Conservation (phyloP, 805 yeast species). For the Metschnikowia shivogae region DNA sequence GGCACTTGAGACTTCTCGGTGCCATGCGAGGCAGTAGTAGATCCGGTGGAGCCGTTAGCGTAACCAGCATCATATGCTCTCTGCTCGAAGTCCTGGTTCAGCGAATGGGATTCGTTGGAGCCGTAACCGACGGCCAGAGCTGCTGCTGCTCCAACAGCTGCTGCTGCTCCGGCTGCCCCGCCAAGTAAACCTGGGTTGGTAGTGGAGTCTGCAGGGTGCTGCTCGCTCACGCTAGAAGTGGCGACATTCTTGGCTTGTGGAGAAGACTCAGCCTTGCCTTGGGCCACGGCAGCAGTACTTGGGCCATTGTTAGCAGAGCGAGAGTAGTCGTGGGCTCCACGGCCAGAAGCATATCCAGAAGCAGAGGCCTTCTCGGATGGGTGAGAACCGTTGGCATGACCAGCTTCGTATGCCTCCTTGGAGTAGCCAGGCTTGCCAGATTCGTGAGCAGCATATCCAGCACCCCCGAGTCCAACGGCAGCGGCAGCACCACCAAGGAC, state of each 20-base stretch:
- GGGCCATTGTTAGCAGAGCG: neutral
- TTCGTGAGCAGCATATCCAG: constrained; percentile 6
- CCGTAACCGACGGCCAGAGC: constrained; percentile 10
- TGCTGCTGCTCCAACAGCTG: constrained; percentile 18
- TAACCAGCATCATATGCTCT: constrained; percentile 8
- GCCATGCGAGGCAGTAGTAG: neutral
- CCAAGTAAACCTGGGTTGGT: constrained; percentile 12
- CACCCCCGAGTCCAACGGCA: constrained; percentile 19
- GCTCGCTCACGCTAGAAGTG: neutral
- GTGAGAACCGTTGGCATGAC: constrained; percentile 8
- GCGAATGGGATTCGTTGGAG: neutral
- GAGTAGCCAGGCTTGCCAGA: neutral
- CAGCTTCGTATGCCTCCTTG: constrained; percentile 11
- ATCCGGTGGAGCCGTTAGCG: neutral
- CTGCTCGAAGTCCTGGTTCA: constrained; percentile 6
- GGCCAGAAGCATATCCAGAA: neutral
- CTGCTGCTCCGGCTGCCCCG: constrained; percentile 11
- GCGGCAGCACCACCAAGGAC: constrained; percentile 21
- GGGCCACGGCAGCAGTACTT: constrained; percentile 1
- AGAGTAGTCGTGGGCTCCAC: neutral
- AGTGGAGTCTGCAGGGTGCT: constrained; percentile 1
- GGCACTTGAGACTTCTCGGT: neutral
- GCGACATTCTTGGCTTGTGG: neutral
- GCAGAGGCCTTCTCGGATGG: neutral
- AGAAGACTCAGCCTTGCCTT: neutral